A percentile compares a stretch with the other conserved stretches of the same genome.
These are phyloP conservation scores for Glutinoglossum americanum DNA, from an alignment of 495 filamentous ascomycete species.

Conservation along the genomic window DNA sequence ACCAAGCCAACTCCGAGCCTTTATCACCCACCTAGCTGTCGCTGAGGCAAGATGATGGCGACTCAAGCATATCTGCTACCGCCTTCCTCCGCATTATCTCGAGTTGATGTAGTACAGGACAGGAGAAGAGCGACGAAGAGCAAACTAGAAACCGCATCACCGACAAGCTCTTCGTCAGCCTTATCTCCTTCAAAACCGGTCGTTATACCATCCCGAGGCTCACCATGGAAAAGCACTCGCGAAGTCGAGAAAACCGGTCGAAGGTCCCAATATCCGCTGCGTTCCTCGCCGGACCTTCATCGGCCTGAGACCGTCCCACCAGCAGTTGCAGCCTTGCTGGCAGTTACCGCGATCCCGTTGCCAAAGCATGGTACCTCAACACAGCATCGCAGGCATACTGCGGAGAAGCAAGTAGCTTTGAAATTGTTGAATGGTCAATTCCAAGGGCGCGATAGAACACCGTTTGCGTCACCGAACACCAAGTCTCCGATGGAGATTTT, in stretches of 20 bases:
- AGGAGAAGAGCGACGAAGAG: background rate
- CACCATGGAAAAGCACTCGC: background rate
- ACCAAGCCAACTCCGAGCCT: background rate
- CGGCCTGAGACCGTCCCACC: slow-evolving; percentile 17
- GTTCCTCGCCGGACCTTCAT: slow-evolving; percentile 8
- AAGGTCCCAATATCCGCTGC: background rate
- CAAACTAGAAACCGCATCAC: background rate
- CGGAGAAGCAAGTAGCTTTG: background rate
- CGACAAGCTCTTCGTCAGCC: background rate
- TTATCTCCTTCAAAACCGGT: background rate
- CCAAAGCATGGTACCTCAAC: slow-evolving; percentile 8
- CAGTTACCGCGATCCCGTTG: slow-evolving; percentile 20
- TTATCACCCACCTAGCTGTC: background rate
- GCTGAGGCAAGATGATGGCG: background rate
- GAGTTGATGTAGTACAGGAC: background rate
- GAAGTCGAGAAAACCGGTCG: background rate
- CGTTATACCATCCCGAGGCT: background rate
- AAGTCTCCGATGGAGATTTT: slow-evolving; percentile 18
- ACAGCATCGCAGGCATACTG: background rate
- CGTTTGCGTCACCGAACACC: slow-evolving; percentile 8
- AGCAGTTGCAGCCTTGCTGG: slow-evolving; percentile 22
- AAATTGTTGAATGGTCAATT: background rate
- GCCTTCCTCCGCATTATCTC: background rate
- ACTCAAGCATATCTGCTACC: background rate
- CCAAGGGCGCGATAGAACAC: background rate